Evolutionary conservation across 352 stramenopile genomes (phyloP).

Genomic region (Phytophthora crassamura): DNA sequence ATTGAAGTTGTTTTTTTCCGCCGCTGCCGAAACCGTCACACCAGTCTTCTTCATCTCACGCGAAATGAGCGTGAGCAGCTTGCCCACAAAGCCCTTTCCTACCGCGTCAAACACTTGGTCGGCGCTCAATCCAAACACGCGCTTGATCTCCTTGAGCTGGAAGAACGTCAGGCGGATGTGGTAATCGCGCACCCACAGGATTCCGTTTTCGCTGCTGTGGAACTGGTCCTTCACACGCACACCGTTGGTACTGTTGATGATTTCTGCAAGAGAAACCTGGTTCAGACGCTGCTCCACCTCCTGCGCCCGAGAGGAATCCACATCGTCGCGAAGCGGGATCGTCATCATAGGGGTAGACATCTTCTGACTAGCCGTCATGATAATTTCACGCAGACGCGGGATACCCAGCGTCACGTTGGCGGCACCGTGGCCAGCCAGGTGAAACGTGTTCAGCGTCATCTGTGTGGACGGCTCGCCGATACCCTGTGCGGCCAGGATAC

Average conservation of each 20-base stretch:
- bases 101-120: constrained; percentile 93
- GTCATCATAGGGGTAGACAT: constrained; percentile 99
- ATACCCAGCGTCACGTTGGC: constrained; percentile 99
- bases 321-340: constrained; percentile 90
- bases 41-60: constrained; percentile 94
- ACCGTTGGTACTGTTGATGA: constrained; percentile 93
- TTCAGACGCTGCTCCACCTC: constrained; percentile 92
- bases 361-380: constrained; percentile 99
- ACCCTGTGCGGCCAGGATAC: constrained; percentile 98
- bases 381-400: constrained; percentile 99
- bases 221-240: constrained; percentile 94
- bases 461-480: constrained; percentile 99
- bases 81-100: constrained; percentile 90
- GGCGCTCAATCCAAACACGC: constrained; percentile 95
- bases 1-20: constrained; percentile 57
- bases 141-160: constrained; percentile 93
- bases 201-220: constrained; percentile 86
- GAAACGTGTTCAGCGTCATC: constrained; percentile 99
- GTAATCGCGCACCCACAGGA: constrained; percentile 97
- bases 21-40: constrained; percentile 56
- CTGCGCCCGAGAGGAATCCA: constrained; percentile 58
- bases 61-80: constrained; percentile 95
- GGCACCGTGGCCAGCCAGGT: constrained; percentile 98
- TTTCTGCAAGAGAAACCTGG: constrained; percentile 93
- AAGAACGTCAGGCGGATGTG: constrained; percentile 96